phyloP scores from a whole-genome alignment of 2,329 filamentous ascomycete species.

The Eutypa lata region DNA sequence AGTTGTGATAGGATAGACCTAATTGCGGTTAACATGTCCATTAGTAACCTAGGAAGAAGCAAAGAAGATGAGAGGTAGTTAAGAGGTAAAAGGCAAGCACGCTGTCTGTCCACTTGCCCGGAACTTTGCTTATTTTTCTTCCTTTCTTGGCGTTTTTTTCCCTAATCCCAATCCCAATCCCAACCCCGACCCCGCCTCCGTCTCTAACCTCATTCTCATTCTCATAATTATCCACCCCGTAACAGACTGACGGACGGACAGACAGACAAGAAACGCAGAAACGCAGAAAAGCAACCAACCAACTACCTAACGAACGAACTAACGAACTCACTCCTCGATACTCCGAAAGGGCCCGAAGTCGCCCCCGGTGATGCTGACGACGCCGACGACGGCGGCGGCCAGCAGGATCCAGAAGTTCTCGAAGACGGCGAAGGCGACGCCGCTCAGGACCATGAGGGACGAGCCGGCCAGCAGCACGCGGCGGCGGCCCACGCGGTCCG shows the following conservation, averaged over 20 bases:
- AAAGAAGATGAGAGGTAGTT: background rate
- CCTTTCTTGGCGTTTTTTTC: no score
- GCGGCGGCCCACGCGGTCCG: constrained; percentile 56
- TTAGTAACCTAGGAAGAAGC: background rate
- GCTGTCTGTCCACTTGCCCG: no score
- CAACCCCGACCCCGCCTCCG: no score
- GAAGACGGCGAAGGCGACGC: constrained; percentile 48
- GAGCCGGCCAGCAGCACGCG: constrained; percentile 52
- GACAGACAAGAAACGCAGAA: no score
- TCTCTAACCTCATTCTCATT: no score
- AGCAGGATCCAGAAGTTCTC: constrained; percentile 60
- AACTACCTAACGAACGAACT: background rate
- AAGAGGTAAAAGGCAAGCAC: background rate
- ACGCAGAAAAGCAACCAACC: no score
- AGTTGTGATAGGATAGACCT: constrained; percentile 58
- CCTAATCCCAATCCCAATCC: no score
- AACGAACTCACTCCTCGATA: constrained; percentile 51
- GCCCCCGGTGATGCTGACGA: constrained; percentile 59
- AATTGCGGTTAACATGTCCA: background rate
- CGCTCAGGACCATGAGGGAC: constrained; percentile 54
- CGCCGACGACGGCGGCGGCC: constrained; percentile 55
- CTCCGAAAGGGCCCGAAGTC: constrained; percentile 67
- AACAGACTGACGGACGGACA: no score
- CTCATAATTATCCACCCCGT: no score
- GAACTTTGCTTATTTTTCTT: no score